These are phyloP conservation scores for Golubevia pallescens DNA, from an alignment of 1,284 basidiomycete genomes.

Conservation along the genomic window DNA sequence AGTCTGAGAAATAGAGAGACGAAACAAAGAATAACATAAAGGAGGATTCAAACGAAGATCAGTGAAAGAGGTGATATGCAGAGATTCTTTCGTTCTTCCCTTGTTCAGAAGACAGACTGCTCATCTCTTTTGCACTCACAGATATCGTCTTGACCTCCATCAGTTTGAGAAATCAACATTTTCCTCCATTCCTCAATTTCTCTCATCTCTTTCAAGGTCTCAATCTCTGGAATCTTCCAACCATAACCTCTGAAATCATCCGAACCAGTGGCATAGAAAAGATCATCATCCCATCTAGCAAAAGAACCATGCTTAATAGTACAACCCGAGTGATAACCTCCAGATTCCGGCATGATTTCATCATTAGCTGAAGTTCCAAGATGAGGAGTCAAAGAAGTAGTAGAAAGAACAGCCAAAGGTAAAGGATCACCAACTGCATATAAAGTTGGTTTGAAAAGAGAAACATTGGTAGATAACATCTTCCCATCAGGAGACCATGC, in stretches of 20 bases:
- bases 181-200: background rate
- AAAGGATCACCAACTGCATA: conserved; percentile 10
- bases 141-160: too few relatives aligned
- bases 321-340: conserved; percentile 19
- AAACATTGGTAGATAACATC: conserved; percentile 5
- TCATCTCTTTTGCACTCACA: too few relatives aligned
- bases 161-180: conserved; percentile 5
- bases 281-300: conserved; percentile 10
- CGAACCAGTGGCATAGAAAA: conserved; percentile 20
- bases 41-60: too few relatives aligned
- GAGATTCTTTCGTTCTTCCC: too few relatives aligned
- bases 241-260: conserved; percentile 24
- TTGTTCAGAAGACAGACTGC: too few relatives aligned
- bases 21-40: too few relatives aligned
- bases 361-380: conserved; percentile 3
- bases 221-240: conserved; percentile 12
- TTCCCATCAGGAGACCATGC: too few relatives aligned
- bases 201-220: conserved; percentile 6
- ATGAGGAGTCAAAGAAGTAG: conserved; percentile 6
- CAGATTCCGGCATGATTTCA: background rate
- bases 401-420: conserved; percentile 17
- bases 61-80: too few relatives aligned
- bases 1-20: too few relatives aligned
- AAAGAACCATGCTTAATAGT: conserved; percentile 21
- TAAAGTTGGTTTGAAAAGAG: conserved; percentile 13